These are phyloP conservation scores for Juncus effusus DNA, from an alignment of 176 grass and related monocot genomes.

Conservation along the genomic window DNA sequence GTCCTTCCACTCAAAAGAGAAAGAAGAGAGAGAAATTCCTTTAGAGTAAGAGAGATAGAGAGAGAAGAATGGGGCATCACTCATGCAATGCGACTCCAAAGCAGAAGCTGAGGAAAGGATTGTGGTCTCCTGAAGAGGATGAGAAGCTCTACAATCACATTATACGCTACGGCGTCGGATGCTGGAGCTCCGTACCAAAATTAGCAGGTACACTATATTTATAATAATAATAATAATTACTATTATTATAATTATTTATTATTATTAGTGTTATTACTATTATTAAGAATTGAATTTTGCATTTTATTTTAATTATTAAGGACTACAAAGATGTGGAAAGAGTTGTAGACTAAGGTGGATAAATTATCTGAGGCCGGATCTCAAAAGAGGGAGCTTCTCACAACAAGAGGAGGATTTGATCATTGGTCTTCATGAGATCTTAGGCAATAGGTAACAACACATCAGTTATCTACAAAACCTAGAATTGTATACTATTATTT, in stretches of 20 bases:
- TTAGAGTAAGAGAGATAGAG: not conserved
- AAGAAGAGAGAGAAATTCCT: not conserved
- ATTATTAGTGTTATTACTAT: not conserved
- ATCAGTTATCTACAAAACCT: not conserved
- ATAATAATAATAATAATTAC: not conserved
- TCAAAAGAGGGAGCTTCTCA: conserved; percentile 92
- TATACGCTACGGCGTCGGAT: conserved; percentile 72
- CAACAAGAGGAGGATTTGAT: conserved; percentile 82
- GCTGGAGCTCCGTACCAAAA: conserved; percentile 94
- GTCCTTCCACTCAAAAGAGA: conserved; percentile 12
- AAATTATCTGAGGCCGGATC: conserved; percentile 87
- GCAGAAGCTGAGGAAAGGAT: conserved; percentile 70
- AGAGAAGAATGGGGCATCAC: conserved; percentile 26
- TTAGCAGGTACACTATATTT: conserved; percentile 41
- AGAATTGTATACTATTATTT: not conserved
- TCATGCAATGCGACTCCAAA: conserved; percentile 33
- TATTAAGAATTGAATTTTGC: conserved; percentile 9
- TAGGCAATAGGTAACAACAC: conserved; percentile 58
- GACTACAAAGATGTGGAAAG: conserved; percentile 87
- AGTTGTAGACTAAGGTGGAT: conserved; percentile 94
- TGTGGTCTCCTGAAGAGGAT: conserved; percentile 95
- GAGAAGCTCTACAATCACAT: conserved; percentile 96
- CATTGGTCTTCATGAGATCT: conserved; percentile 66
- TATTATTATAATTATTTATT: not conserved
- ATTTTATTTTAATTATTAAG: conserved; percentile 30